Conservation (phyloP, 106 monocot genomes). For the Dendrobium officinale region DNA sequence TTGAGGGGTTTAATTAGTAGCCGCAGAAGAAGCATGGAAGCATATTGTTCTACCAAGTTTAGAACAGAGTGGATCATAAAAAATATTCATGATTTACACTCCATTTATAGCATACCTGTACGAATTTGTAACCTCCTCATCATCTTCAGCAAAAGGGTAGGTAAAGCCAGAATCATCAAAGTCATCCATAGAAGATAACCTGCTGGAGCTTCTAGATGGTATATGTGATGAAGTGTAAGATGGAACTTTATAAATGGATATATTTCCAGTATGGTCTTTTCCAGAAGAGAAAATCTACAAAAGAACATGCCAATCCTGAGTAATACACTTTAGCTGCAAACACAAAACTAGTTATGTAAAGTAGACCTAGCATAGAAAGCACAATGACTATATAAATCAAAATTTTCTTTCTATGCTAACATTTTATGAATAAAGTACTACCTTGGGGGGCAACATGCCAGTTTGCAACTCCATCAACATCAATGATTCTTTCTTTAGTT, state of each 20-base stretch:
- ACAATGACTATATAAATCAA: background rate
- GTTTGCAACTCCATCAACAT: slow-evolving; percentile 10
- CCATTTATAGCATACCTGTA: slow-evolving; percentile 15
- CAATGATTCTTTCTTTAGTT: slow-evolving; percentile 14
- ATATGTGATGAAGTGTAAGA: slow-evolving; percentile 22
- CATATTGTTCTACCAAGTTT: background rate
- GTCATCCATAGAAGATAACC: slow-evolving; percentile 39
- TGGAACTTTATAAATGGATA: slow-evolving; percentile 18
- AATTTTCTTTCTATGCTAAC: background rate
- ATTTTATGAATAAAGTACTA: slow-evolving; percentile 10
- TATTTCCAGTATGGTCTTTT: slow-evolving; percentile 30
- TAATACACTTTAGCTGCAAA: background rate
- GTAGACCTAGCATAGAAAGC: background rate
- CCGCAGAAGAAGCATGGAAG: background rate
- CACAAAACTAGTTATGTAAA: background rate
- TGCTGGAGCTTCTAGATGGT: slow-evolving; percentile 29
- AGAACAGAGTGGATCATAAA: background rate
- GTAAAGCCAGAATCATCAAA: slow-evolving; percentile 42
- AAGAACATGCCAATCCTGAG: background rate
- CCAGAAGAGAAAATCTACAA: slow-evolving; percentile 32
- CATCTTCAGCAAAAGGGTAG: slow-evolving; percentile 61
- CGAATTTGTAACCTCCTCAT: slow-evolving; percentile 18
- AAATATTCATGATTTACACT: background rate
- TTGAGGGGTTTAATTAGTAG: background rate
- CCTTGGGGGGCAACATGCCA: slow-evolving; percentile 31